Percentiles rank a stretch among this genome's conserved stretches.
These are phyloP conservation scores for Debaryomyces nepalensis DNA, from an alignment of 1,139 yeast genomes.

Conservation along the genomic window DNA sequence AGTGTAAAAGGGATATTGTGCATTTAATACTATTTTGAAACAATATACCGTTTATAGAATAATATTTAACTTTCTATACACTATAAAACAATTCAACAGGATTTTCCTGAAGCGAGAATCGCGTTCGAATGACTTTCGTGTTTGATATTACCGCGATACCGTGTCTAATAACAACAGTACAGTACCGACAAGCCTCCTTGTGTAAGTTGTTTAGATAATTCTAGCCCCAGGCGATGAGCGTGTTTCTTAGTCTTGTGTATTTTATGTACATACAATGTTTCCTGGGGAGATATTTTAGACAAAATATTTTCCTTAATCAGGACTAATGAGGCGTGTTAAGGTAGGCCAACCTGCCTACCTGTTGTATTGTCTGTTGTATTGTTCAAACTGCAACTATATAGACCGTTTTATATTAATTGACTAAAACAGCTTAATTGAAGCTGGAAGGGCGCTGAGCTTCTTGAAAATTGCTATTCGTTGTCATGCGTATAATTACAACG, in stretches of 20 bases:
- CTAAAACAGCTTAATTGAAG: neutral
- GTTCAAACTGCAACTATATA: neutral
- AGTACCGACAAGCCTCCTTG: neutral
- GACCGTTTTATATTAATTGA: neutral
- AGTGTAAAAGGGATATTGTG: constrained; percentile 9
- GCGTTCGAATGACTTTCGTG: constrained; percentile 5
- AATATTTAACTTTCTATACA: constrained; percentile 1
- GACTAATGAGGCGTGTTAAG: neutral
- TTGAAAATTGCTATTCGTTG: too few relatives aligned
- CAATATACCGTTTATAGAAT: constrained; percentile 10
- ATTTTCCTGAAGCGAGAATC: constrained; percentile 1
- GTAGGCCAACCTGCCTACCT: too few relatives aligned
- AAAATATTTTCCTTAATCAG: constrained; percentile 1
- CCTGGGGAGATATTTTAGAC: too few relatives aligned
- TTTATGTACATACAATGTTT: too few relatives aligned
- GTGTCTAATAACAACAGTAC: neutral
- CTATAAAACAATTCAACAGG: constrained; percentile 3
- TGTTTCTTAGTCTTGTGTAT: neutral
- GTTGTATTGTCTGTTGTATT: neutral
- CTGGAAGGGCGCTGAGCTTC: too few relatives aligned
- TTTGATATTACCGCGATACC: constrained; percentile 1
- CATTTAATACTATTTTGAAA: constrained; percentile 2
- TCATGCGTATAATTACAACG: too few relatives aligned
- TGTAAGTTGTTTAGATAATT: neutral
- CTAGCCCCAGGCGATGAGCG: neutral